phyloP scores from a whole-genome alignment of 495 filamentous ascomycete species.

The Penicillium soppii region DNA sequence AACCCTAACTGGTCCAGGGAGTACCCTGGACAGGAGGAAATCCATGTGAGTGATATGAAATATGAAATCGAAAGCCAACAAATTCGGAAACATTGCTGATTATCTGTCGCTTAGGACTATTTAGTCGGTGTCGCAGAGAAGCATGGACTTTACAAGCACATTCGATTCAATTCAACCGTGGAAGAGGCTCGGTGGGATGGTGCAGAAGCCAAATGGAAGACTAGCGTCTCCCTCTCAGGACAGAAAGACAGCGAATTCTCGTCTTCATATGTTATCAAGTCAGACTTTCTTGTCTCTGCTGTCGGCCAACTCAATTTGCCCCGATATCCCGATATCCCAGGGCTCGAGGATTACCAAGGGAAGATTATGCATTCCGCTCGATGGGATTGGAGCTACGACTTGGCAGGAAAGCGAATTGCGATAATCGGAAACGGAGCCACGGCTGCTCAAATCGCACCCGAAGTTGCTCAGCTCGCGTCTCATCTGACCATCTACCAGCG shows the following conservation, averaged over 20 bases:
- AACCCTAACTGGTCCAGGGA: constrained; percentile 63
- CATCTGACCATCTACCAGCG: constrained; percentile 64
- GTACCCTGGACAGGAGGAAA: constrained; percentile 64
- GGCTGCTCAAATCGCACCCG: constrained; percentile 69
- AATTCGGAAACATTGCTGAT: neutral
- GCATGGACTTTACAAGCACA: constrained; percentile 55
- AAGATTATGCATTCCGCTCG: constrained; percentile 55
- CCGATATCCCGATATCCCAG: constrained; percentile 56
- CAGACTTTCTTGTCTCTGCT: constrained; percentile 63
- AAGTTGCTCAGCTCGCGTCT: constrained; percentile 55
- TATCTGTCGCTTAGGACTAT: constrained; percentile 42
- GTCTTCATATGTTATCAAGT: constrained; percentile 41
- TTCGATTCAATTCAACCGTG: constrained; percentile 54
- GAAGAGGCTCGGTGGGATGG: constrained; percentile 59
- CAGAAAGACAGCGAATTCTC: constrained; percentile 47
- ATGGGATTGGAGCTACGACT: constrained; percentile 51
- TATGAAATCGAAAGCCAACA: neutral
- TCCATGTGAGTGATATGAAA: constrained; percentile 42
- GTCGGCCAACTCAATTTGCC: constrained; percentile 65
- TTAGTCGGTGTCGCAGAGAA: constrained; percentile 57
- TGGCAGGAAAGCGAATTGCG: constrained; percentile 50
- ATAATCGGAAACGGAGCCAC: constrained; percentile 62
- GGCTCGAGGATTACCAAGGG: constrained; percentile 55
- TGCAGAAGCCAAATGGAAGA: constrained; percentile 53
- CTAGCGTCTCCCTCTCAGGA: constrained; percentile 39